Evolutionary conservation across 768 basidiomycete genomes (phyloP).

Genomic region (Tephrocybe sp.): DNA sequence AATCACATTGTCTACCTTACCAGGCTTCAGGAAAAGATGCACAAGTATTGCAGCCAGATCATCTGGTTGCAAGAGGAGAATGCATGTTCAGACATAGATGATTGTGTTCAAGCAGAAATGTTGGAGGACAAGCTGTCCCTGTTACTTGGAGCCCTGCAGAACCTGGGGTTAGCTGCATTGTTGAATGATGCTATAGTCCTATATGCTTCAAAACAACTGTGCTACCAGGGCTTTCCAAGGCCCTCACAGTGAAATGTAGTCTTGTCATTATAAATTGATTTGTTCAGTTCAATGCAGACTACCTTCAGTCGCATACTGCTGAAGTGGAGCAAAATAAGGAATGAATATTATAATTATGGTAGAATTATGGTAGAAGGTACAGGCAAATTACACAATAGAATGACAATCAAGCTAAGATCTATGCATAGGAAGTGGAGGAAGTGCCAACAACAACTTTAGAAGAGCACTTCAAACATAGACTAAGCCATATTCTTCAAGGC

Average conservation of each 20-base stretch:
- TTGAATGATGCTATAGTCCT: neutral
- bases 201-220: neutral
- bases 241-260: too few species aligned
- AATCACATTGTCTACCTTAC: neutral
- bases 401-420: neutral
- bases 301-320: too few species aligned
- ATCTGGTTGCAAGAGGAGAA: too few species aligned
- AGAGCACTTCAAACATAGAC: neutral
- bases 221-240: neutral
- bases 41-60: neutral
- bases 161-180: neutral
- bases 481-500: neutral
- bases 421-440: neutral
- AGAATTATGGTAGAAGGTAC: too few species aligned
- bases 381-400: too few species aligned
- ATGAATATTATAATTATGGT: too few species aligned
- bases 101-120: neutral
- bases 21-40: neutral
- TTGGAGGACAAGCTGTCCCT: neutral
- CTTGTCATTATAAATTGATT: too few species aligned
- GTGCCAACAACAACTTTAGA: neutral
- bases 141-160: neutral
- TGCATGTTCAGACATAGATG: too few species aligned
- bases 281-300: too few species aligned
- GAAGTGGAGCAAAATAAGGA: too few species aligned